These are phyloP conservation scores for Lentinula sp. DNA, from an alignment of 768 basidiomycete species.

Conservation along the genomic window DNA sequence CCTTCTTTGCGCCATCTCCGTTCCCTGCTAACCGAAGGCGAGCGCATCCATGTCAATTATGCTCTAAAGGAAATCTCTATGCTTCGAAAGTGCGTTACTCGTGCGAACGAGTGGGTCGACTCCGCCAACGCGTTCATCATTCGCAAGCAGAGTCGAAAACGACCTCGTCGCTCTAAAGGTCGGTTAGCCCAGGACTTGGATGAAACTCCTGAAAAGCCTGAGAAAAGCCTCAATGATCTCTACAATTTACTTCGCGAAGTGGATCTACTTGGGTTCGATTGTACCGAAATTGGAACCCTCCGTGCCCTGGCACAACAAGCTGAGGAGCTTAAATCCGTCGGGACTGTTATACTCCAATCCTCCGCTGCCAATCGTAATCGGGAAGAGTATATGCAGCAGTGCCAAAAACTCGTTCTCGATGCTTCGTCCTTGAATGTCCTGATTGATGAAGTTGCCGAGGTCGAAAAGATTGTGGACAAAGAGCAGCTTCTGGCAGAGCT, in stretches of 20 bases:
- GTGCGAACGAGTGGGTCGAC: conserved; percentile 88
- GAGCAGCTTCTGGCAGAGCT: conserved; percentile 74
- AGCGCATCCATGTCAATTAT: conserved; percentile 61
- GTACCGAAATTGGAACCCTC: conserved; percentile 62
- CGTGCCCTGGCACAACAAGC: conserved; percentile 52
- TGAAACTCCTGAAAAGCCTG: conserved; percentile 64
- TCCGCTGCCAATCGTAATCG: conserved; percentile 38
- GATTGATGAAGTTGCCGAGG: conserved; percentile 69
- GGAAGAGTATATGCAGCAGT: conserved; percentile 55
- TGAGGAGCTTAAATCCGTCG: conserved; percentile 56
- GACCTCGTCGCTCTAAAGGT: conserved; percentile 58
- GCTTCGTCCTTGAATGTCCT: conserved; percentile 78
- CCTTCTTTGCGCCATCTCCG: conserved; percentile 75
- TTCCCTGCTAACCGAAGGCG: conserved; percentile 81
- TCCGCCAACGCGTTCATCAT: conserved; percentile 71
- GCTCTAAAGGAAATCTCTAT: conserved; percentile 63
- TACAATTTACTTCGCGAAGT: conserved; percentile 66
- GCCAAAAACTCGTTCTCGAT: conserved; percentile 62
- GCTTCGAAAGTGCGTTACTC: conserved; percentile 72
- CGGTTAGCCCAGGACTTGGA: conserved; percentile 42
- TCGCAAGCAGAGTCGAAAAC: conserved; percentile 76
- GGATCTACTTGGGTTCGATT: conserved; percentile 77
- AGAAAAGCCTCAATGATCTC: conserved; percentile 66
- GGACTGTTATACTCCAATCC: conserved; percentile 42
- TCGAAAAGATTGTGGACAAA: conserved; percentile 78